Conservation (phyloP, 2,329 filamentous ascomycete species). For the Biscogniauxia mediterranea region DNA sequence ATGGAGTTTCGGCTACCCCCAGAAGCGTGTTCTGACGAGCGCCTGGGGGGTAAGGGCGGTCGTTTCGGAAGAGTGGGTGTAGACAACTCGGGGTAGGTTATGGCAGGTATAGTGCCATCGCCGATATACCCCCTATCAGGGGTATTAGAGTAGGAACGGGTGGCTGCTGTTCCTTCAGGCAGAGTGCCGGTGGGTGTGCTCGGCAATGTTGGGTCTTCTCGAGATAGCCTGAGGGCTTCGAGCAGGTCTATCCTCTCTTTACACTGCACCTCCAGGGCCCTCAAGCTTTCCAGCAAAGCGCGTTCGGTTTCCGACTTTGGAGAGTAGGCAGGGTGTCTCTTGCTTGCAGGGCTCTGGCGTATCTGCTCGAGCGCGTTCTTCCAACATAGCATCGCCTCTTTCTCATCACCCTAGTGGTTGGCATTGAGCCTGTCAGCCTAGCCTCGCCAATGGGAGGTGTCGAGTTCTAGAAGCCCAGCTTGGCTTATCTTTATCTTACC, state of each 20-base stretch:
- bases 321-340: slow-evolving; percentile 64
- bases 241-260: slow-evolving; percentile 89
- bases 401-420: slow-evolving; percentile 74
- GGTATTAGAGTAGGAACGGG: slow-evolving; percentile 18
- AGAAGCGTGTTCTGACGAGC: slow-evolving; percentile 49
- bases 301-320: slow-evolving; percentile 81
- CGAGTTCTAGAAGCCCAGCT: background rate
- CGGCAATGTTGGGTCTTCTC: slow-evolving; percentile 40
- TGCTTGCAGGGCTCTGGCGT: slow-evolving; percentile 78
- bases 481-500: slow-evolving; percentile 46
- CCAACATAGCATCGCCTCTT: slow-evolving; percentile 89
- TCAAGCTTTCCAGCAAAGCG: slow-evolving; percentile 76
- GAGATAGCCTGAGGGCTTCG: slow-evolving; percentile 72
- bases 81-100: slow-evolving; percentile 79
- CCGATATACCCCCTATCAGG: slow-evolving; percentile 65
- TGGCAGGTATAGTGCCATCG: slow-evolving; percentile 75
- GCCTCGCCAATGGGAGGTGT: background rate
- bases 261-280: slow-evolving; percentile 83
- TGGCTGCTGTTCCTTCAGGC: slow-evolving; percentile 17
- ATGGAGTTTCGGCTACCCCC: slow-evolving; percentile 33
- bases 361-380: slow-evolving; percentile 84
- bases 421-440: background rate
- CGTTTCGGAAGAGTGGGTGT: slow-evolving; percentile 60
- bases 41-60: slow-evolving; percentile 53
- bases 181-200: slow-evolving; percentile 22